Evolutionary conservation across 1,284 basidiomycete species (phyloP).

Genomic region (Phlebopus sp.): DNA sequence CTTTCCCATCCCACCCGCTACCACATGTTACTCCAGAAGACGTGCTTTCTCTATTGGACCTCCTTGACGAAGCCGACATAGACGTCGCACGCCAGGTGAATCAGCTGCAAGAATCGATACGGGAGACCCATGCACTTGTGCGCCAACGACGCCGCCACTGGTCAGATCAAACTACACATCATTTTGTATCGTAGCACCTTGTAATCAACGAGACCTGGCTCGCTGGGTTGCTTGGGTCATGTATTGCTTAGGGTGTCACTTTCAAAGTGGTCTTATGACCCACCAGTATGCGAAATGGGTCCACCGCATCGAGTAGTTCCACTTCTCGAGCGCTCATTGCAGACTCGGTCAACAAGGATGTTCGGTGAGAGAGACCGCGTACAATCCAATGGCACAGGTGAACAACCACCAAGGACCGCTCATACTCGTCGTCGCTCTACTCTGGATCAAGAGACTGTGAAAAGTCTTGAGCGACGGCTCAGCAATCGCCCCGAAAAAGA

Average conservation of each 20-base stretch:
- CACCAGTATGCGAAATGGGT: too few relatives aligned
- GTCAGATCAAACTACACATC: too few relatives aligned
- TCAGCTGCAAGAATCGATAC: not conserved
- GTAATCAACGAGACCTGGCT: too few relatives aligned
- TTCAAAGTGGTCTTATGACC: too few relatives aligned
- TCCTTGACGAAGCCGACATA: not conserved
- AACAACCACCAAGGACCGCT: not conserved
- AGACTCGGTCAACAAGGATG: too few relatives aligned
- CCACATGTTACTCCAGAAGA: conserved; percentile 9
- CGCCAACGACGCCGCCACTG: not conserved
- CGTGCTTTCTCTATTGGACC: conserved; percentile 1
- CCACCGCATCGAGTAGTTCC: too few relatives aligned
- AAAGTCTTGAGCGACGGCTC: conserved; percentile 59
- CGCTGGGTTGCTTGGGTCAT: too few relatives aligned
- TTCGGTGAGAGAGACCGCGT: not conserved
- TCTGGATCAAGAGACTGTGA: conserved; percentile 40
- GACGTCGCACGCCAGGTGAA: not conserved
- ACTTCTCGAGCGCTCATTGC: too few relatives aligned
- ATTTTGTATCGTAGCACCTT: too few relatives aligned
- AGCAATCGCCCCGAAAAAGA: conserved; percentile 56
- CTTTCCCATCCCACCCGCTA: conserved; percentile 16
- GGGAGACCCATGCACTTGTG: not conserved
- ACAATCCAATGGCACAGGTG: not conserved
- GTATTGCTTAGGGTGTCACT: too few relatives aligned
- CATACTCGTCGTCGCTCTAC: conserved; percentile 30